Evolutionary conservation across 179 eudicot genomes (phyloP).

Genomic region (Amaranthus tricolor): DNA sequence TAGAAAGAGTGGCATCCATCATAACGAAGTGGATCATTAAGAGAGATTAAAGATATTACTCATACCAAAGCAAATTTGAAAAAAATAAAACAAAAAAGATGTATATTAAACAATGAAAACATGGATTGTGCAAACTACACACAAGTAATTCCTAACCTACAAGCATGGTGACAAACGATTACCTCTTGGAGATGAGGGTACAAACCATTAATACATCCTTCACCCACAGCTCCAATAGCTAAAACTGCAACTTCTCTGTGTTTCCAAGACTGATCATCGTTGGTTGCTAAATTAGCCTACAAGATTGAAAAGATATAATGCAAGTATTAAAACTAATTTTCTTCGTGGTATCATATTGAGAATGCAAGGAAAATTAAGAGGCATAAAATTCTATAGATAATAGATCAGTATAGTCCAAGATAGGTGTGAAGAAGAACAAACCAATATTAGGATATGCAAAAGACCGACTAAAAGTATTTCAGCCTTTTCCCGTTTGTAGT

Average conservation of each 20-base stretch:
- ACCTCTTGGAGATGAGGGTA: constrained; percentile 90
- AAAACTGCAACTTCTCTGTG: constrained; percentile 98
- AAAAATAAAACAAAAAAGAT: no score
- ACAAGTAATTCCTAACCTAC: neutral
- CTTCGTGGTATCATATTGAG: neutral
- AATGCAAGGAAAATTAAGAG: neutral
- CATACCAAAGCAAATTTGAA: no score
- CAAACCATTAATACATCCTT: constrained; percentile 92
- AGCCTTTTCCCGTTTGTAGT: no score
- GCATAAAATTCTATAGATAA: neutral
- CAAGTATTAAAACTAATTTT: neutral
- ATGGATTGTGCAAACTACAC: neutral
- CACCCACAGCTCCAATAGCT: constrained; percentile 97
- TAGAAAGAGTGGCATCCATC: no score
- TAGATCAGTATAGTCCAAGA: neutral
- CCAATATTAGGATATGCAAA: neutral
- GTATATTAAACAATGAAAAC: neutral
- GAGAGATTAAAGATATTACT: no score
- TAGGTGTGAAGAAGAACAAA: neutral
- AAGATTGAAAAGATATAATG: constrained; percentile 8
- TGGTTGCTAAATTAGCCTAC: constrained; percentile 63
- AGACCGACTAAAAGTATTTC: neutral
- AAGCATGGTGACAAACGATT: constrained; percentile 7
- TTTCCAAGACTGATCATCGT: constrained; percentile 79
- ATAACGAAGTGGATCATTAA: no score